phyloP scores from a whole-genome alignment of 1,139 yeast species.

The Lodderomyces margitis region DNA sequence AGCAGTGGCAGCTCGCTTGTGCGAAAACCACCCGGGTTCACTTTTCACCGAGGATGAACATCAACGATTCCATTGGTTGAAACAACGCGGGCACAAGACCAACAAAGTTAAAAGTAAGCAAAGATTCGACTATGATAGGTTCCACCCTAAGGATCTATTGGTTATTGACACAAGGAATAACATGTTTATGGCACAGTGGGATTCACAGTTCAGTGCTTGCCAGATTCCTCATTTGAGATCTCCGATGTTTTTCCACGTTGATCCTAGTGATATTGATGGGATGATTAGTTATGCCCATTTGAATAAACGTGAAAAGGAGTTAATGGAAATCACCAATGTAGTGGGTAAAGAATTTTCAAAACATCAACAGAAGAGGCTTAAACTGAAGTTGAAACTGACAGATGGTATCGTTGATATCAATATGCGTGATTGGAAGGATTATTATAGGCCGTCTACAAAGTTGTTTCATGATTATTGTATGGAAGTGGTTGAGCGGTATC shows the following conservation, averaged over 20 bases:
- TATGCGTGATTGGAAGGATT: constrained; percentile 48
- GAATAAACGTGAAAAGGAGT: constrained; percentile 31
- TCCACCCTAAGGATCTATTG: constrained; percentile 26
- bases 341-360: constrained; percentile 48
- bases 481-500: constrained; percentile 34
- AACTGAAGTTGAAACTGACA: constrained; percentile 4
- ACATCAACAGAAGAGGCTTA: constrained; percentile 25
- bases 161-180: constrained; percentile 33
- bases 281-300: constrained; percentile 41
- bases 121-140: constrained; percentile 12
- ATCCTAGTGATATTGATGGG: constrained; percentile 46
- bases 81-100: constrained; percentile 29
- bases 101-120: constrained; percentile 13
- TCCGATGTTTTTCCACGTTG: constrained; percentile 53
- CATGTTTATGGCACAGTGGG: constrained; percentile 43
- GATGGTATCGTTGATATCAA: constrained; percentile 40
- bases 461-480: constrained; percentile 42
- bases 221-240: constrained; percentile 45
- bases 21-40: constrained; percentile 39
- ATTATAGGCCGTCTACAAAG: constrained; percentile 44
- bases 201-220: constrained; percentile 41
- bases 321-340: constrained; percentile 44
- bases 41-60: constrained; percentile 43
- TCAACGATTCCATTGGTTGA: constrained; percentile 42
- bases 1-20: constrained; percentile 34